Conservation (phyloP, 2,329 filamentous ascomycete species). For the Phoma sp. region DNA sequence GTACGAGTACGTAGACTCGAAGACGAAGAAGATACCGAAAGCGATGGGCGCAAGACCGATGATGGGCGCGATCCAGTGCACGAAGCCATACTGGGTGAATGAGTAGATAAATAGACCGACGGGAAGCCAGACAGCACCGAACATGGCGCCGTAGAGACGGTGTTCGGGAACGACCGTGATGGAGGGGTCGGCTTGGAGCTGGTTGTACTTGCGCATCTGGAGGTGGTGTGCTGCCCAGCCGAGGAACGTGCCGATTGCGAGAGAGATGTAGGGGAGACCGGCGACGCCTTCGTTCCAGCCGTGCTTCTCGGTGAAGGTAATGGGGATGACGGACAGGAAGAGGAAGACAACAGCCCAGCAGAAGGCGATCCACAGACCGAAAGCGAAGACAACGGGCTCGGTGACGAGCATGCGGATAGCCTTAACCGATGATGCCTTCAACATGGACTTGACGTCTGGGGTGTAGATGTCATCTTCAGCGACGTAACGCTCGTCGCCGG, state of each 20-base stretch:
- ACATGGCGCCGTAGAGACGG: conserved; percentile 40
- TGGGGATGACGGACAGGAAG: conserved; percentile 52
- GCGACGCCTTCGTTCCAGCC: conserved; percentile 59
- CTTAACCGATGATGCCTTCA: conserved; percentile 59
- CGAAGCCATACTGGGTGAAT: conserved; percentile 59
- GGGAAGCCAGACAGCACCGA: conserved; percentile 40
- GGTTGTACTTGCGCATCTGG: conserved; percentile 59
- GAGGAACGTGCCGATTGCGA: conserved; percentile 56
- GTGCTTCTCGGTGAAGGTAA: conserved; percentile 56
- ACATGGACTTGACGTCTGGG: conserved; percentile 54
- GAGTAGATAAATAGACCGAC: conserved; percentile 55
- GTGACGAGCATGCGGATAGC: conserved; percentile 58
- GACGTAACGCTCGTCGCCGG: conserved; percentile 59
- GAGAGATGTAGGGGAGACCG: conserved; percentile 59
- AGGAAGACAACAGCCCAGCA: conserved; percentile 62
- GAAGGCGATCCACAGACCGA: conserved; percentile 60
- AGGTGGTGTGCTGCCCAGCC: conserved; percentile 58
- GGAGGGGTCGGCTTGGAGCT: conserved; percentile 46
- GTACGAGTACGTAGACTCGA: conserved; percentile 56
- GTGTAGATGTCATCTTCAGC: conserved; percentile 59
- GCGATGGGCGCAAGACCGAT: conserved; percentile 58
- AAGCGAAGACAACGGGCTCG: conserved; percentile 58
- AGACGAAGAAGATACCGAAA: conserved; percentile 61
- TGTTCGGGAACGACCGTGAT: conserved; percentile 46
- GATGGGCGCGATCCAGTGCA: conserved; percentile 58